Conservation (phyloP, 495 filamentous ascomycete species). For the Jackrogersella minutella region DNA sequence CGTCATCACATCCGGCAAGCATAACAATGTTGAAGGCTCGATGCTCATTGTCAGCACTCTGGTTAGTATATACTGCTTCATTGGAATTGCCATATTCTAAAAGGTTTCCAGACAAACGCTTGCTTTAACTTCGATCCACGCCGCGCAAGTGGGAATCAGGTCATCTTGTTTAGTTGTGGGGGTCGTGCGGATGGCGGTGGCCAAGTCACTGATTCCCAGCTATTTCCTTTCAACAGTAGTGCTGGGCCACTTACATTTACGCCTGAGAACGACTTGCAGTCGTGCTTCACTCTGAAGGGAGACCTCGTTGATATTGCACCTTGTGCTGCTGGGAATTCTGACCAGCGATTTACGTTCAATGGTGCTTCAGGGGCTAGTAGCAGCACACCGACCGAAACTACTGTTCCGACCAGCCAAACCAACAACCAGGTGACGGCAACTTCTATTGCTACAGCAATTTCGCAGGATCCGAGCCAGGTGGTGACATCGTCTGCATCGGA, state of each 20-base stretch:
- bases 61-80: constrained; percentile 34
- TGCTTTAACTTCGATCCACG: constrained; percentile 64
- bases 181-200: constrained; percentile 64
- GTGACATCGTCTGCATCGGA: constrained; percentile 10
- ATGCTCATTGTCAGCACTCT: constrained; percentile 63
- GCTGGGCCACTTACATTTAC: constrained; percentile 52
- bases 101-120: constrained; percentile 55
- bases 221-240: constrained; percentile 55
- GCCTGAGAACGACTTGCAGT: constrained; percentile 53
- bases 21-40: constrained; percentile 52
- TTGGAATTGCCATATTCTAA: not conserved
- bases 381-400: constrained; percentile 1
- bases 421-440: constrained; percentile 3
- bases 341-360: constrained; percentile 59
- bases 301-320: constrained; percentile 54
- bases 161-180: constrained; percentile 62
- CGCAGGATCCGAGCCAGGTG: constrained; percentile 9
- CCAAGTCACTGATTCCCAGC: constrained; percentile 58
- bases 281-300: constrained; percentile 57
- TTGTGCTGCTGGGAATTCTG: constrained; percentile 52
- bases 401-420: not conserved
- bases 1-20: constrained; percentile 61
- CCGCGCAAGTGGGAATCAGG: constrained; percentile 56
- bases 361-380: constrained; percentile 29
- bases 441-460: constrained; percentile 12